Conservation (phyloP, 1,139 yeast species). For the Saccharomyces hybrid region DNA sequence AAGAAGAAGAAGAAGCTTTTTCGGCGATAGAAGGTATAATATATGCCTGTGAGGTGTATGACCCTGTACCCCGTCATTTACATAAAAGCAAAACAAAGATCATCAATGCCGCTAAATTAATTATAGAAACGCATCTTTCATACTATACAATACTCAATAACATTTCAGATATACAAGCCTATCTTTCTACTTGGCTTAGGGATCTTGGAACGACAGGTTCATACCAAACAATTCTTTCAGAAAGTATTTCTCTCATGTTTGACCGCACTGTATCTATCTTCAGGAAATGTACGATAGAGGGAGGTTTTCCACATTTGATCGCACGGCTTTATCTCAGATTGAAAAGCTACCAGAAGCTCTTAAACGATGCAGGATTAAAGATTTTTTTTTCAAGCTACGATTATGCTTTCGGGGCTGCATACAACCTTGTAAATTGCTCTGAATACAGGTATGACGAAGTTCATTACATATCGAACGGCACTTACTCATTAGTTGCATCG, state of each 20-base stretch:
- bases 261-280: not conserved
- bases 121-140: not conserved
- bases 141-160: not conserved
- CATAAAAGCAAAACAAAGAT: not conserved
- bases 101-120: not conserved
- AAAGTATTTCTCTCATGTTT: not conserved
- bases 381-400: not conserved
- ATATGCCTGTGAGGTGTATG: not conserved
- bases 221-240: not conserved
- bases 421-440: not conserved
- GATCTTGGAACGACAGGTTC: not conserved
- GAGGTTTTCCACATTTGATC: not conserved
- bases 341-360: not conserved
- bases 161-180: not conserved
- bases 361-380: not conserved
- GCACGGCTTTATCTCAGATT: not conserved
- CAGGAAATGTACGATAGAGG: not conserved
- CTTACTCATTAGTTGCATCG: conserved; percentile 11
- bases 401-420: not conserved
- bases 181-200: not conserved
- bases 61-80: not conserved
- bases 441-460: not conserved
- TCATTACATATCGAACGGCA: not conserved
- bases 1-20: not conserved
- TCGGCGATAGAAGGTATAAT: not conserved